Base-by-base conservation (phyloP, 176 grass and related monocot genomes). In the Raddia distichophylla region DNA sequence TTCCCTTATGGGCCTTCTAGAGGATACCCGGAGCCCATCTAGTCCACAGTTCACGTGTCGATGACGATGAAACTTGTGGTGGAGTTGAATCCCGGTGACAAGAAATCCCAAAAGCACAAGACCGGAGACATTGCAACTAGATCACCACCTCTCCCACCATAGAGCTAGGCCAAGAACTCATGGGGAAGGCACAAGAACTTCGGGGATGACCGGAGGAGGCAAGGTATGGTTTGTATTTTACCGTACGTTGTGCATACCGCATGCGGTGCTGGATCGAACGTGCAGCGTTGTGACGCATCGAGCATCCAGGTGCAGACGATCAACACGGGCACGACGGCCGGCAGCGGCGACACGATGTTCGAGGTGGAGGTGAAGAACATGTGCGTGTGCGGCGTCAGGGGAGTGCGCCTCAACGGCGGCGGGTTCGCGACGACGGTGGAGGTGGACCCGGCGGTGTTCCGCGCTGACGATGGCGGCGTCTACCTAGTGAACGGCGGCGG, bases 311-410 rank as follows among this genome's bases (percentile, higher is more conserved):
- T 96, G 19, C 44, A 87, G 74, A 91, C 89, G 22, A 64, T 65
- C 6, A 96, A 89, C 83, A 83, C 78, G 0, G 80, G 85, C 60
- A 42, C 17, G 33, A 32, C 16, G 50, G 17, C 51, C 17, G 71
- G 27, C 27, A 1, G 71, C 10, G 79, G 63, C 14, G 90, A 96
- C 43, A 68, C 60, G 3, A 50, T 91, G n/a, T 93, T 96, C 10
- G 72, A 82, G 79, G 93, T 93, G 62, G 67, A 76, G 80, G 85
- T 93, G 72, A 96, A 79, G 88, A 96, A 96, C 78, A 18, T 56
- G 60, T 96, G 93, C 67, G 16, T 70, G 0, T 93, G 93, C 88
- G 52, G 73, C 16, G 54, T 96, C 47, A 71, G 35, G 84, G 71
- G 65, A 57, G 59, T 96, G 4, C 87, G 71, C 7, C 50, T 96